A percentile compares a stretch with the other conserved stretches of the same genome.
Conservation (phyloP, 1,284 basidiomycete genomes). For the Austroboletus niveus region DNA sequence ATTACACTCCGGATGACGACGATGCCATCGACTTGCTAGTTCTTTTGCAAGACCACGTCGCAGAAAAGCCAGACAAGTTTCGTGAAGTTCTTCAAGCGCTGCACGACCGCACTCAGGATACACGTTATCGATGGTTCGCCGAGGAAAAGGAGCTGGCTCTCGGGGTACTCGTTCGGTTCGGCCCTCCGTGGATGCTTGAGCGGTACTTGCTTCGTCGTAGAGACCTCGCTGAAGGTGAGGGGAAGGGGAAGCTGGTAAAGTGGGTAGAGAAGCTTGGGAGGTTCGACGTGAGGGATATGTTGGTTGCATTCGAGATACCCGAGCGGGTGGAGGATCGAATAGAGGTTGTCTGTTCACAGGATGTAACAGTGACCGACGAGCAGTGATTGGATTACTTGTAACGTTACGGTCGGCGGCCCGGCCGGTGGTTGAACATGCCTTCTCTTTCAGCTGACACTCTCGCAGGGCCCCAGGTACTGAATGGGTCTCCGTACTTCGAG, state of each 20-base stretch:
- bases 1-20: constrained; percentile 29
- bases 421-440: constrained; percentile 8
- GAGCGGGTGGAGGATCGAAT: constrained; percentile 8
- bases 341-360: constrained; percentile 5
- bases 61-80: constrained; percentile 23
- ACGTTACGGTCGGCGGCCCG: neutral
- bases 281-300: constrained; percentile 23
- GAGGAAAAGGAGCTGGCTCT: constrained; percentile 28
- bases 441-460: neutral
- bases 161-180: constrained; percentile 22
- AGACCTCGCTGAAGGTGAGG: constrained; percentile 18
- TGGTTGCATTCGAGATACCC: constrained; percentile 19
- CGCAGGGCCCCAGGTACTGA: neutral
- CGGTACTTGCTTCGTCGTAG: constrained; percentile 24
- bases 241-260: constrained; percentile 14
- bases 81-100: constrained; percentile 23
- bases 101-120: constrained; percentile 24
- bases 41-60: constrained; percentile 20
- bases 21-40: constrained; percentile 25
- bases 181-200: constrained; percentile 30
- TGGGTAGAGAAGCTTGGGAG: constrained; percentile 25
- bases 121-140: constrained; percentile 27
- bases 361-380: constrained; percentile 7
- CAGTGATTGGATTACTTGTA: neutral
- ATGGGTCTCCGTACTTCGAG: constrained; percentile 11